phyloP scores from a whole-genome alignment of 805 yeast species.

The Aciculoconidium aculeatum region DNA sequence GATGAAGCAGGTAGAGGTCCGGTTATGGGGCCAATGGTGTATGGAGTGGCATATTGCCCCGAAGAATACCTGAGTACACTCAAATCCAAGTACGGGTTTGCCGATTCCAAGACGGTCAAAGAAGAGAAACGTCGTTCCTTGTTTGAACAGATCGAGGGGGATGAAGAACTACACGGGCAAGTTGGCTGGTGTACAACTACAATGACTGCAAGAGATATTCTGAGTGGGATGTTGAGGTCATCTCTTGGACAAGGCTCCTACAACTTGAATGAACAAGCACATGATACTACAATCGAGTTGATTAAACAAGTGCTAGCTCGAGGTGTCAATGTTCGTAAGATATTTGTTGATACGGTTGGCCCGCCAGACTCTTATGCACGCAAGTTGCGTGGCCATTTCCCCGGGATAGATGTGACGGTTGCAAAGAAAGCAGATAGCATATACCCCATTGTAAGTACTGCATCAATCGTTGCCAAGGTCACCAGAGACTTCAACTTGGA shows the following conservation, averaged over 20 bases:
- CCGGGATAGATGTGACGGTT: conserved; percentile 67
- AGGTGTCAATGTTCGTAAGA: conserved; percentile 61
- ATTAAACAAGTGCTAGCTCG: conserved; percentile 58
- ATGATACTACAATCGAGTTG: conserved; percentile 81
- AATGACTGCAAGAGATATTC: conserved; percentile 82
- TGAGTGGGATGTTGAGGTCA: conserved; percentile 77
- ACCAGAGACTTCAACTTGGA: conserved; percentile 71
- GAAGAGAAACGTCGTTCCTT: conserved; percentile 63
- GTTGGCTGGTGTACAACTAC: conserved; percentile 87
- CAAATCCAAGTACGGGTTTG: conserved; percentile 65
- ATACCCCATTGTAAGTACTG: conserved; percentile 89
- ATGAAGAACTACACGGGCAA: conserved; percentile 41
- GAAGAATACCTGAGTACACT: conserved; percentile 44
- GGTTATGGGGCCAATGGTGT: conserved; percentile 96
- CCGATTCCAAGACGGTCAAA: conserved; percentile 85
- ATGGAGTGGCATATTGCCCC: conserved; percentile 77
- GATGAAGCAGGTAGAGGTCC: conserved; percentile 99
- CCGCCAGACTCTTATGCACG: conserved; percentile 83
- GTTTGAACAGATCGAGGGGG: conserved; percentile 45
- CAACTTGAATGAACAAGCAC: conserved; percentile 93
- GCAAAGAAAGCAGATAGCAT: conserved; percentile 93
- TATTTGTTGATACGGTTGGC: conserved; percentile 94
- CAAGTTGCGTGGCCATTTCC: conserved; percentile 66
- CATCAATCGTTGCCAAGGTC: conserved; percentile 93
- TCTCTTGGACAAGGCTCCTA: conserved; percentile 45